Evolutionary conservation across 2,329 filamentous ascomycete genomes (phyloP).

Genomic region (Thelonectria blattea): DNA sequence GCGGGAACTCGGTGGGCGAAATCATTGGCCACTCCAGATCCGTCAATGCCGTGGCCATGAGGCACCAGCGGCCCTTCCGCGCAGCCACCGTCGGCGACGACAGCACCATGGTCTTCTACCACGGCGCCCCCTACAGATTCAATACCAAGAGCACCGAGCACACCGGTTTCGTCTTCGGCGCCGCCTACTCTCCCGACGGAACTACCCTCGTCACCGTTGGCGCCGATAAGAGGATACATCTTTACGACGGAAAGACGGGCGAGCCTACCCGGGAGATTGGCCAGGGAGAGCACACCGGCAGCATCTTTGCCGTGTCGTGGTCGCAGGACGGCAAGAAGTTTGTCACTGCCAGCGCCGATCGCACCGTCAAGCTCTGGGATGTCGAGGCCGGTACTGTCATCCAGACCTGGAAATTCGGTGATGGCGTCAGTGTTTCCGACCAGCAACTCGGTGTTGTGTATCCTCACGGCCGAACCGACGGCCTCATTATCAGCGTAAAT

Average conservation of each 20-base stretch:
- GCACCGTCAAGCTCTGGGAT: constrained; percentile 95
- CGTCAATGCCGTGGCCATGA: constrained; percentile 89
- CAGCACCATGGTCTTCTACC: constrained; percentile 86
- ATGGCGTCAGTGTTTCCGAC: constrained; percentile 75
- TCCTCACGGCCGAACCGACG: constrained; percentile 81
- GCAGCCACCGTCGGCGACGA: constrained; percentile 93
- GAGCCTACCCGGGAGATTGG: constrained; percentile 79
- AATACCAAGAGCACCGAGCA: constrained; percentile 83
- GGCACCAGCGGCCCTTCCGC: constrained; percentile 86
- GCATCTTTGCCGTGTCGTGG: constrained; percentile 93
- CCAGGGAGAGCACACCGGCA: constrained; percentile 86
- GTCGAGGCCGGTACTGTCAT: constrained; percentile 76
- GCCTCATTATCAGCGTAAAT: constrained; percentile 87
- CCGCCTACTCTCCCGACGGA: constrained; percentile 90
- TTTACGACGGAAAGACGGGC: constrained; percentile 96
- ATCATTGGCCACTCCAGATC: constrained; percentile 89
- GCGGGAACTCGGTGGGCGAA: constrained; percentile 94
- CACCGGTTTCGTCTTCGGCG: constrained; percentile 85
- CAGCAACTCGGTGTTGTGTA: constrained; percentile 96
- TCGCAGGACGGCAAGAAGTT: constrained; percentile 83
- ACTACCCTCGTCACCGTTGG: constrained; percentile 83
- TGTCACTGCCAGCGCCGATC: constrained; percentile 91
- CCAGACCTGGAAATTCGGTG: constrained; percentile 86
- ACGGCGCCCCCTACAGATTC: constrained; percentile 96
- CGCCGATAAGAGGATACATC: constrained; percentile 88